Base-by-base conservation (phyloP, 768 basidiomycete species). In the Leccinum barrowsii region DNA sequence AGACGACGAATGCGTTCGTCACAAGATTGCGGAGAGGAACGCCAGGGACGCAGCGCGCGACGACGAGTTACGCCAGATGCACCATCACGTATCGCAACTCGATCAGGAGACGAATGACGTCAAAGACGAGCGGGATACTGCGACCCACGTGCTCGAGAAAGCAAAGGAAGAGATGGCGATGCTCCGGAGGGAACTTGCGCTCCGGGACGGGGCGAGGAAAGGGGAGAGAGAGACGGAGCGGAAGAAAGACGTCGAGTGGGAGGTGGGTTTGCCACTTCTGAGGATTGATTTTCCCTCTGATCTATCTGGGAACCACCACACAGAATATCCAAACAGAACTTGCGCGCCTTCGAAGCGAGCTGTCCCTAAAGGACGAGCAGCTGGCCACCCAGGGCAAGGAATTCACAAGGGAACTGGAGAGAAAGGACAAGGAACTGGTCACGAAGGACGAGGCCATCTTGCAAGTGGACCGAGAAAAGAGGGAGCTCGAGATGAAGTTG, bases 11-110 rank as follows among this genome's bases (percentile, higher is more conserved):
- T 79, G 83, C 7, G 89, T 88, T 46, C 80, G 93, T 42, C 85
- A 90, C 63, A 90, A 91, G 66, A 90, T 87, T 65, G 76, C 92
- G 71, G 88, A 90, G 59, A 77, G 86, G 19, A 90, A 92, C 61
- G 74, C 95, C 42, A 94, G 96, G 80, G 89, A 90, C 65, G 87
- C 86, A 62, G 87, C 90, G 2, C 90, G 88, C 58, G 81, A 87
- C 2, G 85, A 86, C 71, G 92, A 87, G 30, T 76, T 98, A 67
- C 79, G 90, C 48, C 85, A 85, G 73, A 79, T 97, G 47, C 91
- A 98, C 66, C 73, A 80, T 5, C 87, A 90, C 67, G 92, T 98
- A 61, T 81, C 82, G 7, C 79, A 82, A n/a, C 77, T 95, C 37
- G 87, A 91, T 65, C 75, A 82, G 46, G 89, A 90, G 74, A 84